A percentile compares a stretch with the other conserved stretches of the same genome.
Evolutionary conservation across 768 basidiomycete species (phyloP).

Genomic region (Phallus indusiatus): DNA sequence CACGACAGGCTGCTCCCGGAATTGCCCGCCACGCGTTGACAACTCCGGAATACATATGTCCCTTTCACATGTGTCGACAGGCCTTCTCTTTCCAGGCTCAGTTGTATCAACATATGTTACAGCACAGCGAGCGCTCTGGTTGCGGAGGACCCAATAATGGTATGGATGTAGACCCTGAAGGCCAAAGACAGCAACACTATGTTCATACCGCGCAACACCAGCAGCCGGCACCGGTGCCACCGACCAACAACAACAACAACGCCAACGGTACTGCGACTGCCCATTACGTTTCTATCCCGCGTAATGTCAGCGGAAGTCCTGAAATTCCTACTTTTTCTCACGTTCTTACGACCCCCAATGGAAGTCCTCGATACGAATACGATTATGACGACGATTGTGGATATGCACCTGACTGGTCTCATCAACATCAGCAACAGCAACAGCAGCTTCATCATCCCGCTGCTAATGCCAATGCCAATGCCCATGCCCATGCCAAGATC

Average conservation of each 20-base stretch:
- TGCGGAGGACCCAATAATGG: background rate
- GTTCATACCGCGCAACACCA: too few species aligned
- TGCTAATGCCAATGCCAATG: too few species aligned
- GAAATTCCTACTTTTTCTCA: slow-evolving; percentile 13
- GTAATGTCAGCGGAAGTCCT: slow-evolving; percentile 15
- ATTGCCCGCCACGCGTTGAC: background rate
- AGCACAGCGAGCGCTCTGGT: background rate
- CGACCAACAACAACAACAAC: too few species aligned
- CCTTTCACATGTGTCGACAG: background rate
- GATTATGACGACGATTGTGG: background rate
- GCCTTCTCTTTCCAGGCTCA: background rate
- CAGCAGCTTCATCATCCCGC: background rate
- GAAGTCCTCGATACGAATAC: background rate
- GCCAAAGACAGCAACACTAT: background rate
- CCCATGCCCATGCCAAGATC: too few species aligned
- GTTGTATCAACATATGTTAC: background rate
- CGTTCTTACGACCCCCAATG: slow-evolving; percentile 8
- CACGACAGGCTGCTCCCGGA: background rate
- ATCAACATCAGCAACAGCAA: background rate
- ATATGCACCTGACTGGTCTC: background rate
- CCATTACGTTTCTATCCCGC: background rate
- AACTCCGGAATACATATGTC: background rate
- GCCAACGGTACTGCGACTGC: background rate
- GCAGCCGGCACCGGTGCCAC: too few species aligned
- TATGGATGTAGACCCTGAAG: background rate